Conservation (phyloP, 2,329 filamentous ascomycete genomes). For the Phyllosticta paracitricarpa region DNA sequence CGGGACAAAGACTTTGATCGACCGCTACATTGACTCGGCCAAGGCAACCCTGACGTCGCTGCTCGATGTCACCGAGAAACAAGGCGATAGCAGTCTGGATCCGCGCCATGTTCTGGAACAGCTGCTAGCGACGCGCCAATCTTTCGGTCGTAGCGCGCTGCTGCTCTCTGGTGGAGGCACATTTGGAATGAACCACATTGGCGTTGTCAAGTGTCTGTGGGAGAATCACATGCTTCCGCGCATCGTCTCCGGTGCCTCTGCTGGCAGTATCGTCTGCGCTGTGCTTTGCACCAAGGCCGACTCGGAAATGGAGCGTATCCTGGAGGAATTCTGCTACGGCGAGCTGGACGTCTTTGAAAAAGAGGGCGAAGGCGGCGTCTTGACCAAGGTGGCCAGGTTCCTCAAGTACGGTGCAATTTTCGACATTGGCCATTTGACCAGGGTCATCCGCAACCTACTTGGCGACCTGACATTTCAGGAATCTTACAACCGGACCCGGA, state of each 20-base stretch:
- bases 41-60: conserved; percentile 63
- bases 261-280: conserved; percentile 75
- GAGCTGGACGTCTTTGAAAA: conserved; percentile 73
- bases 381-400: conserved; percentile 61
- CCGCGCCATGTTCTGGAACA: conserved; percentile 55
- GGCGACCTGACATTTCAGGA: conserved; percentile 93
- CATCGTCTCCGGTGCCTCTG: conserved; percentile 80
- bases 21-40: conserved; percentile 74
- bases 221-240: conserved; percentile 66
- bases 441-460: conserved; percentile 70
- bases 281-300: conserved; percentile 71
- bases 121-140: conserved; percentile 62
- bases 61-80: conserved; percentile 50
- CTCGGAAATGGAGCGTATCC: conserved; percentile 61
- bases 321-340: conserved; percentile 66
- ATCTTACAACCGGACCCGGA: conserved; percentile 85
- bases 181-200: conserved; percentile 87
- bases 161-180: conserved; percentile 78
- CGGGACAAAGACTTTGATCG: conserved; percentile 79
- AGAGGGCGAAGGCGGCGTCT: conserved; percentile 49
- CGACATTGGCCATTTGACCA: conserved; percentile 69
- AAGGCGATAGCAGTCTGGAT: conserved; percentile 42
- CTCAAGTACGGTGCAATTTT: conserved; percentile 77
- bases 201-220: conserved; percentile 72
- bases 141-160: conserved; percentile 75